Evolutionary conservation across 2,329 filamentous ascomycete species (phyloP), one percentile per base, ranked within the genome.

Genomic region (Clarireedia sp.): DNA sequence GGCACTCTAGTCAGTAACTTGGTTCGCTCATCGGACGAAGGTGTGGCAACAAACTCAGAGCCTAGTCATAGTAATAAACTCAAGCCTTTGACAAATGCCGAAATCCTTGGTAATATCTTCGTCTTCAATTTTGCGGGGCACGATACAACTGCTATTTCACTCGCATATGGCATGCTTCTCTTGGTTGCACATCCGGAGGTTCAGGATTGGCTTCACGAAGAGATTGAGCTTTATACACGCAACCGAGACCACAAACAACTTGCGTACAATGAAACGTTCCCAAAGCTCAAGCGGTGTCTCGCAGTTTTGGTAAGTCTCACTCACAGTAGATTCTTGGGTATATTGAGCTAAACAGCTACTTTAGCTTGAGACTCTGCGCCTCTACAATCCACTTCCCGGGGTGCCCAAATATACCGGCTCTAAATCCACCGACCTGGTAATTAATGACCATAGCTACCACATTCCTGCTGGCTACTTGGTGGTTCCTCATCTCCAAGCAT

Each of bases 311-410:
- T 62, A 59, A 38, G 56, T 33, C 14, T 14, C 19, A 4, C 8
- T 26, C 5, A 7, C 8, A 41, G n/a, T 14, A 40, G 6, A n/a
- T 12, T 23, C 12, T 2, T 7, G 7, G 3, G 4, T 19, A 37
- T 8, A 45, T 37, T 19, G 7, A 14, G 4, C 7, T 7, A 48
- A 17, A 2, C n/a, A 12, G 16, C 8, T 17, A 12, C 6, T 16
- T 19, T 21, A 63, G 61, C 65, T 69, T 24, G 75, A 78, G 60
- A 74, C 77, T 43, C 70, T 83, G 10, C 75, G 80, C 38, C 64
- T 82, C 10, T 69, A 80, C 16, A 75, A 76, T 5, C 78, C 79
- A 0, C 74, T 81, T 29, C 67, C 77, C 55, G 73, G 72, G 48
- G 79, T 83, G 38, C 78, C 79, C 8, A 83, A 83, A 64, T 64